Base-by-base conservation (phyloP, 305 asterid species). In the Fraxinus floribunda region DNA sequence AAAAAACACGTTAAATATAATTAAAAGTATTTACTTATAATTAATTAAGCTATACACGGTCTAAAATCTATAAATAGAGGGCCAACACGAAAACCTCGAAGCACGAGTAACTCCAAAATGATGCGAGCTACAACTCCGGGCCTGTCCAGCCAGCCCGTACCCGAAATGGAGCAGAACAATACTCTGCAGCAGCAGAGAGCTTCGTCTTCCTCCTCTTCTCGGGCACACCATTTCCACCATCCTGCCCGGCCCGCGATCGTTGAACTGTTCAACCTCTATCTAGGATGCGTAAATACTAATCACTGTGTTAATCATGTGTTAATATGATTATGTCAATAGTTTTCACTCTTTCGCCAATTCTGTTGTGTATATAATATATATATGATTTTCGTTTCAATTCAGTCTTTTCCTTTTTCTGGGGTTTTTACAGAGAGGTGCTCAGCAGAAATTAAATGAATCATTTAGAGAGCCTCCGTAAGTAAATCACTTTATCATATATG, bases 401-500 rank as follows among this genome's bases (percentile, higher is more conserved):
- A 79, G 26, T 82, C 64, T 62, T 68, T 46, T 60, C 80, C 20
- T 79, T 4, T 57, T 57, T 66, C n/a, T 38, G 26, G 13, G 73
- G 22, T 64, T 35, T 79, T 86, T 76, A 85, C 97, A 92, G 98
- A 92, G 84, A 82, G 90, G 82, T 83, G 86, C 87, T 49, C 84
- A 81, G 84, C 94, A 90, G 82, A 96, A 91, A 80, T 86, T 92
- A 7, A 97, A 96, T 38, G 99, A 96, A 30, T 75, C 90, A 22
- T 79, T 75, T 78, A 78, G 92, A 79, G 98, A 94, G 83, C 95
- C 95, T 44, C 98, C 99, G 99, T 96, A 88, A 83, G 99, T 90
- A 70, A 18, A 49, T 35, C 68, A 39, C 16, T 84, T 73, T 74
- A 29, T 30, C 66, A 20, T 20, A 18, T 77, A 20, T 78, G 20